Conservation (phyloP, 768 basidiomycete genomes). For the Mycena haematopus region DNA sequence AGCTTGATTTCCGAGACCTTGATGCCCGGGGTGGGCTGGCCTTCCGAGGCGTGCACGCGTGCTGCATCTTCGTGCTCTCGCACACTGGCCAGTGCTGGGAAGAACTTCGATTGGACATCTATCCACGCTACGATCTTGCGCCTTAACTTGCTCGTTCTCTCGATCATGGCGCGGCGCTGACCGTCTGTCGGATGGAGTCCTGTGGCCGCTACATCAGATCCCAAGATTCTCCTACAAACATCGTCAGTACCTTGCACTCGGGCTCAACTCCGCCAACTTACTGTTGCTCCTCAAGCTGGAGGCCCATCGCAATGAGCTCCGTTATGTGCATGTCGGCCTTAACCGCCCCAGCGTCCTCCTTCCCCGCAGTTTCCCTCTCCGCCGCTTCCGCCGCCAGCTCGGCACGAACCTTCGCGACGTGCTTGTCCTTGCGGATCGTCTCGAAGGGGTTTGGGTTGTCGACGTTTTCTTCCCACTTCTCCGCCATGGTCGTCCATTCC, state of each 20-base stretch:
- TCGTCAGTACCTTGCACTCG: no score
- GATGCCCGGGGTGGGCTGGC: no score
- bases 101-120: not conserved
- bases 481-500: conserved; percentile 9
- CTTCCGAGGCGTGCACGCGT: no score
- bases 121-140: conserved; percentile 4
- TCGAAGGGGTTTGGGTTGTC: not conserved
- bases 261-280: no score
- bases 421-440: conserved; percentile 5
- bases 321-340: no score
- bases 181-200: conserved; percentile 27
- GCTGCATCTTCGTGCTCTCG: no score
- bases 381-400: conserved; percentile 25
- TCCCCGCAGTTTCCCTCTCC: no score
- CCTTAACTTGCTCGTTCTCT: conserved; percentile 21
- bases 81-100: conserved; percentile 6
- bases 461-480: not conserved
- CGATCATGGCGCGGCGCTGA: conserved; percentile 30
- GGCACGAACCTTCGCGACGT: conserved; percentile 22
- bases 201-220: not conserved
- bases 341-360: no score
- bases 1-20: conserved; percentile 6
- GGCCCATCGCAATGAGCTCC: no score
- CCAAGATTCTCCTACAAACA: not conserved
- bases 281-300: no score